Evolutionary conservation across 163 green algal species (phyloP), one percentile per base, ranked within the genome.

Genomic region (Coccomyxa subellipsoidea): DNA sequence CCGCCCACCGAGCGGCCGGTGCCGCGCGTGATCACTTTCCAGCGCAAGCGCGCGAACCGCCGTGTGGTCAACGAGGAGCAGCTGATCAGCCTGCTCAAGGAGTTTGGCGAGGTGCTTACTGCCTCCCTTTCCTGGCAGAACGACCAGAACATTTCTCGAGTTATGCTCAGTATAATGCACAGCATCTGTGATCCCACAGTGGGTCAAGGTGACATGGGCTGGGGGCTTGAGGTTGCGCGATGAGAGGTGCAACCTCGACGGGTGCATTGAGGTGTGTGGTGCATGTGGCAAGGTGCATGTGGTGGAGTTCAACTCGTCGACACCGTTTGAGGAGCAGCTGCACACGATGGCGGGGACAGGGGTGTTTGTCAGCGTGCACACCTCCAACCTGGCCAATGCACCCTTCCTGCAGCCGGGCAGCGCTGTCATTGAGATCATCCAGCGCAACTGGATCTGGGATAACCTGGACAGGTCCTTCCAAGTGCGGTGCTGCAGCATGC

Each of bases 401-500:
- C 88, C 91, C 38, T 93, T 98, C 69, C 89, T 98, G 84, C 90
- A 90, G 81, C 94, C 93, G 0, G 95, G 94, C 7, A 86, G 84
- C 12, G 92, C 91, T 0, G 93, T 97, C 2, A 47, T 98, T n/a
- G 95, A 98, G 85, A 85, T 98, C 81, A 92, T 97, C 12, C 94
- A 96, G 85, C 86, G 87, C 71, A 93, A 93, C 83, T 94, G 90
- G 90, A 69, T 90, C 7, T 92, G 87, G 86, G 38, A 87, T 38
- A 82, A 89, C 54, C 81, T 93, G 69, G 90, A 93, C 76, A 82
- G 81, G 38, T 88, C 83, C 76, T 93, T 93, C 82, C 81, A 90
- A 84, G 88, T 54, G 2, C 18, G 47, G 15, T 18, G 47, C 47
- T 59, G 15, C 4, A 27, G 47, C 47, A 59, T 59, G 47, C 47